phyloP scores from a whole-genome alignment of 495 filamentous ascomycete genomes.

The Paragyromitra xinjiangensis region DNA sequence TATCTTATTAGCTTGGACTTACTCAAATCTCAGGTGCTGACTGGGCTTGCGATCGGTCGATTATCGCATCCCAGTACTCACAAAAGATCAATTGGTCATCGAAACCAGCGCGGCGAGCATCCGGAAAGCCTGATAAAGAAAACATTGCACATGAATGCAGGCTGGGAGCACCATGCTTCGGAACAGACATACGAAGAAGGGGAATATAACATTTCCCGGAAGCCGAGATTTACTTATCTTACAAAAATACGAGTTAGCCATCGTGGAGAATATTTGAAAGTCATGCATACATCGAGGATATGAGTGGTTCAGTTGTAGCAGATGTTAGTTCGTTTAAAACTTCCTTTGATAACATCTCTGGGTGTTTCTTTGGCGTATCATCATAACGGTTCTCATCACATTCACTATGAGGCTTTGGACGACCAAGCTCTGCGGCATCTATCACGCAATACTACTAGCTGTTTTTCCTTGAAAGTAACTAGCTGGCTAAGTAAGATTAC shows the following conservation, averaged over 20 bases:
- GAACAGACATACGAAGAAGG: background rate
- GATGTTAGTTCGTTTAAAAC: background rate
- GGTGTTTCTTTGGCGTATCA: background rate
- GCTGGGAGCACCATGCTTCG: conserved; percentile 7
- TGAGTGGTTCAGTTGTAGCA: background rate
- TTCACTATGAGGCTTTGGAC: background rate
- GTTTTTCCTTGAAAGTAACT: background rate
- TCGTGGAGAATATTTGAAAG: background rate
- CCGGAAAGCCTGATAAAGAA: conserved; percentile 1
- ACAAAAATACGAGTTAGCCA: conserved; percentile 4
- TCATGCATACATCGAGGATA: background rate
- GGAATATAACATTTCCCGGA: conserved; percentile 7
- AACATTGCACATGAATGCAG: background rate
- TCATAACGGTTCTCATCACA: background rate
- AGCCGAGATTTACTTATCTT: conserved; percentile 7
- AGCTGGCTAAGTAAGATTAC: background rate
- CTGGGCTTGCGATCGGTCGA: conserved; percentile 20
- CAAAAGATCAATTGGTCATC: conserved; percentile 1
- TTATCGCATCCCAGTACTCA: conserved; percentile 22
- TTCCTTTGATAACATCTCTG: background rate
- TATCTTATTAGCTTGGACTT: background rate
- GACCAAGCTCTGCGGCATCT: background rate
- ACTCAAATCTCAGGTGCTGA: background rate
- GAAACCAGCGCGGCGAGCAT: background rate
- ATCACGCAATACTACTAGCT: background rate